Conservation (phyloP, 345 rosid genomes). For the Hibiscus mutabilis region DNA sequence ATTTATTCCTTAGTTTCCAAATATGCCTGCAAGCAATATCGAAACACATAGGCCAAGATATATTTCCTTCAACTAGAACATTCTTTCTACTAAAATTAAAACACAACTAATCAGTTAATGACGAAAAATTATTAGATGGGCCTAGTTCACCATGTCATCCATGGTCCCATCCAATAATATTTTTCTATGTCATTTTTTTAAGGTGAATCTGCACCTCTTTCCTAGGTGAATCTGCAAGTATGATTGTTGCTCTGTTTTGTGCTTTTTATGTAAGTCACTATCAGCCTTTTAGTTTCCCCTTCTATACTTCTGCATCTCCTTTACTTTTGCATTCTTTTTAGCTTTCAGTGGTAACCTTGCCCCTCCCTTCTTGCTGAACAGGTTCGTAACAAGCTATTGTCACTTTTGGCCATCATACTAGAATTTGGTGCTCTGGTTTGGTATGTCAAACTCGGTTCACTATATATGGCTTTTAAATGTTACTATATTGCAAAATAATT, state of each 20-base stretch:
- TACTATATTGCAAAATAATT: neutral
- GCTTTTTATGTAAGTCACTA: constrained; percentile 74
- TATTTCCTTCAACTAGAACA: too few relatives aligned
- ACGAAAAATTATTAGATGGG: too few relatives aligned
- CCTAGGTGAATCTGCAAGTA: too few relatives aligned
- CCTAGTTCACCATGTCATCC: too few relatives aligned
- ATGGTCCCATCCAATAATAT: too few relatives aligned
- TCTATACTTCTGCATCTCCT: neutral
- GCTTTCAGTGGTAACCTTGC: constrained; percentile 3
- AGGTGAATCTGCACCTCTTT: too few relatives aligned
- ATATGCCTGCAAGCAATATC: too few relatives aligned
- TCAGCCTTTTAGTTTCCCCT: neutral
- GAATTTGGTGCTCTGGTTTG: constrained; percentile 89
- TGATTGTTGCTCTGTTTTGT: constrained; percentile 80
- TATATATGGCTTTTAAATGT: neutral
- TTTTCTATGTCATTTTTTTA: too few relatives aligned
- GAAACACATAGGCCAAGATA: too few relatives aligned
- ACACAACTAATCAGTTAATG: too few relatives aligned
- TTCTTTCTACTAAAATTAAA: too few relatives aligned
- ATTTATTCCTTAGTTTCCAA: neutral
- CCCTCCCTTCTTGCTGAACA: constrained; percentile 23
- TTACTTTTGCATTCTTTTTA: too few relatives aligned
- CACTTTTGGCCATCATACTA: constrained; percentile 77
- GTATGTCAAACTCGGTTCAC: constrained; percentile 33
- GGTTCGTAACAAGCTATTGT: constrained; percentile 83